Evolutionary conservation across 179 eudicot species (phyloP), one percentile per base, ranked within the genome.

Genomic region (Actinidia arguta): DNA sequence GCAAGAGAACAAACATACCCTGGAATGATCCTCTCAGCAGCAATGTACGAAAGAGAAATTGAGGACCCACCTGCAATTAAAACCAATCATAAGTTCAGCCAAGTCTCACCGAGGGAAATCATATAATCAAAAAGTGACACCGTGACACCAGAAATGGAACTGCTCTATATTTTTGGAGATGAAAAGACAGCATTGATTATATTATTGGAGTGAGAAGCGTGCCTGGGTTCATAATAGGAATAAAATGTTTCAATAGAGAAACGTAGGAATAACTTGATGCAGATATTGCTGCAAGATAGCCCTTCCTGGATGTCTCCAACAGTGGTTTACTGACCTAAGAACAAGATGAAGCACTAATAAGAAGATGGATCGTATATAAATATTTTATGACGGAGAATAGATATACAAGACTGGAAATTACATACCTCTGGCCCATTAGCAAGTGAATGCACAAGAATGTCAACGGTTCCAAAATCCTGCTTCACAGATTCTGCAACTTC

Each of bases 181-280:
- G 18, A 70, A 50, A 75, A 76, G 80, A 68, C 31, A 54, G 39
- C 73, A 8, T 8, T 22, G 5, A 47, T 24, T 11, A 68, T 31
- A 31, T 36, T 46, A 27, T 44, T 8, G 61, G 62, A 73, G 46
- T 42, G 47, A 79, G 80, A 77, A 82, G 79, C 85, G 85, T 91
- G 83, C 99, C 99, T 84, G 95, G 94, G 81, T 96, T 96, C 93
- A 96, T 95, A 82, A 96, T 92, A 24, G 99, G 99, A 85, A 93
- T 88, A 85, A 96, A 96, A 88, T 96, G 97, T 85, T 89, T 93
- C 44, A 96, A 92, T 52, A 96, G 83, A 52, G 99, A 96, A 44
- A 96, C 95, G 83, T 95, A 96, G 25, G 99, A 96, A 83, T 95
- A 96, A 88, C 99, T 96, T 62, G 99, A 96, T 81, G 99, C 99